phyloP scores from a whole-genome alignment of 805 yeast genomes.

The Candida endomychidarum region DNA sequence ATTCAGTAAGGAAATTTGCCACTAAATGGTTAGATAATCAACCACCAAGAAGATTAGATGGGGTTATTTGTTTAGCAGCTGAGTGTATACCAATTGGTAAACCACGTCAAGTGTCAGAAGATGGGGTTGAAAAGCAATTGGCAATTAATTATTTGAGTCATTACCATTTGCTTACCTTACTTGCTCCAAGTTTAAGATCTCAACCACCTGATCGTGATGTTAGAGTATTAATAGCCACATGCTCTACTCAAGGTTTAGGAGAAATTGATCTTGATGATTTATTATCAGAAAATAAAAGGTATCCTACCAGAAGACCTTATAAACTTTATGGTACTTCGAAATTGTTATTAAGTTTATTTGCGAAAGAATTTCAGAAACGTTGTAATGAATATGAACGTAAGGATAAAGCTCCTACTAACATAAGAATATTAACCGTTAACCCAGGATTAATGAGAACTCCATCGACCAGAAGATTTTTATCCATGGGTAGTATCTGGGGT shows the following conservation, averaged over 20 bases:
- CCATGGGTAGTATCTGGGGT: constrained; percentile 72
- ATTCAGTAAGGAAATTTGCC: constrained; percentile 83
- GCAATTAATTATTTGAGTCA: constrained; percentile 82
- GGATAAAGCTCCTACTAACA: constrained; percentile 70
- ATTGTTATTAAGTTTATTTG: constrained; percentile 70
- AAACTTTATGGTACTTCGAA: constrained; percentile 80
- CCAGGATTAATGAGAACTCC: constrained; percentile 94
- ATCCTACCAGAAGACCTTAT: constrained; percentile 67
- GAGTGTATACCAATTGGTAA: constrained; percentile 71
- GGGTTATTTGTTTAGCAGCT: constrained; percentile 84
- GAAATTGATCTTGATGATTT: constrained; percentile 62
- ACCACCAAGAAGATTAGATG: constrained; percentile 90
- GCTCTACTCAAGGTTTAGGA: constrained; percentile 76
- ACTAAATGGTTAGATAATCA: constrained; percentile 90
- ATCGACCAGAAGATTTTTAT: constrained; percentile 71
- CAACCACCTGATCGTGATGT: constrained; percentile 97
- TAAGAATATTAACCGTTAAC: constrained; percentile 72
- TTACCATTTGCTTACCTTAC: constrained; percentile 72
- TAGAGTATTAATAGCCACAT: constrained; percentile 73
- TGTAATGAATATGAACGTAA: constrained; percentile 59
- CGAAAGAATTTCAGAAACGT: constrained; percentile 73
- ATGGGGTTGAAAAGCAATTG: constrained; percentile 85
- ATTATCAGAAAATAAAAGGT: constrained; percentile 58
- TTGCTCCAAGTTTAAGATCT: constrained; percentile 79
- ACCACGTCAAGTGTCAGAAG: constrained; percentile 64